A percentile compares a stretch with the other conserved stretches of the same genome.
phyloP scores from a whole-genome alignment of 2,329 filamentous ascomycete genomes.

The Botrytis galanthina region DNA sequence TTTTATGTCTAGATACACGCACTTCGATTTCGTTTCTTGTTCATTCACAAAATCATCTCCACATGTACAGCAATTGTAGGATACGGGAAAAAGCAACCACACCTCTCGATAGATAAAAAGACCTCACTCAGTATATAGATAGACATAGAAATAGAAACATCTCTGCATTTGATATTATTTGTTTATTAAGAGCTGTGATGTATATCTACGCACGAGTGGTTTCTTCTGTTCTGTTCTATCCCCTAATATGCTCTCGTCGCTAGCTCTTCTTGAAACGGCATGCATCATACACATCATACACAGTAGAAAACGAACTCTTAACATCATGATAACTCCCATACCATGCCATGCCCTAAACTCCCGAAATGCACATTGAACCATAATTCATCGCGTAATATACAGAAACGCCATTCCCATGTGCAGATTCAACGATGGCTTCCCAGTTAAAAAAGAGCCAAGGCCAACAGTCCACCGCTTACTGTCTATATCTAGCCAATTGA shows the following conservation, averaged over 20 bases:
- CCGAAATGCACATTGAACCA: not conserved
- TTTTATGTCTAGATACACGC: constrained; percentile 10
- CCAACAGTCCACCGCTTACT: constrained; percentile 40
- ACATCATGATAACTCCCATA: not conserved
- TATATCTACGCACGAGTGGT: not conserved
- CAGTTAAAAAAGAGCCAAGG: not conserved
- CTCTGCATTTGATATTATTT: not conserved
- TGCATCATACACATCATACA: not conserved
- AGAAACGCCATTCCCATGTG: not conserved
- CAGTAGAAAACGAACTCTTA: not conserved
- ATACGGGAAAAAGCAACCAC: constrained; percentile 6
- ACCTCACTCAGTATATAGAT: constrained; percentile 12
- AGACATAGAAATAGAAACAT: constrained; percentile 10
- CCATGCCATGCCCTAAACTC: not conserved
- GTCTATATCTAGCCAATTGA: constrained; percentile 63
- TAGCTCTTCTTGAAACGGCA: not conserved
- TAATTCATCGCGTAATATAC: not conserved
- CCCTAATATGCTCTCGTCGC: not conserved
- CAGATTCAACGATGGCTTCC: not conserved
- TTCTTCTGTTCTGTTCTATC: not conserved
- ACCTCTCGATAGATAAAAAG: constrained; percentile 4
- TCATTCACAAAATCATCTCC: not conserved
- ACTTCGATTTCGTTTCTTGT: not conserved
- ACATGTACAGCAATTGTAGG: constrained; percentile 15
- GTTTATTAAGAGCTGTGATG: not conserved